Conservation (phyloP, 169 alveolate genomes). For the Plasmodium fragile region DNA sequence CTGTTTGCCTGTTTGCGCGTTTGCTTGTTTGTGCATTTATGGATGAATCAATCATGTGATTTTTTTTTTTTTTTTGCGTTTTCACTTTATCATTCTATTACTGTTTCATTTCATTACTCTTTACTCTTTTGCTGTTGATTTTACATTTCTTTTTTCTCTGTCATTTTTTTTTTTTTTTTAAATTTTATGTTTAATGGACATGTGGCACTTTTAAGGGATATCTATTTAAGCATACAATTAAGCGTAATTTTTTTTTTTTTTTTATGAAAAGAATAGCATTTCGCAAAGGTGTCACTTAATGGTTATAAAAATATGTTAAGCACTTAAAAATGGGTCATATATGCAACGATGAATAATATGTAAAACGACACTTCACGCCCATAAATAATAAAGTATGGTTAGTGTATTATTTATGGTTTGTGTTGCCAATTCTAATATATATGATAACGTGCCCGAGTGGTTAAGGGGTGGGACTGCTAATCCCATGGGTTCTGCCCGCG, state of each 20-base stretch:
- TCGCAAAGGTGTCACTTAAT: neutral
- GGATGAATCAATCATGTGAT: no score
- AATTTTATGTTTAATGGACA: neutral
- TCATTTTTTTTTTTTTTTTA: neutral
- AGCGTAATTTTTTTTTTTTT: neutral
- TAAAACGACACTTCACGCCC: no score
- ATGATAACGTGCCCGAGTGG: conserved; percentile 94
- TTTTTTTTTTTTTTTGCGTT: neutral
- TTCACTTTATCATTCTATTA: no score
- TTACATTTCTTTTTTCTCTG: neutral
- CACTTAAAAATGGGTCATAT: neutral
- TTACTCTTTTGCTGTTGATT: neutral
- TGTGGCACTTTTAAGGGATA: neutral
- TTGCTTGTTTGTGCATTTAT: neutral
- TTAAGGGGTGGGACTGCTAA: conserved; percentile 97
- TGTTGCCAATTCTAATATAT: neutral
- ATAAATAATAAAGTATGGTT: no score
- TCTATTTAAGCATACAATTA: neutral
- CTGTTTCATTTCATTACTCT: no score
- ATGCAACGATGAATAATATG: neutral
- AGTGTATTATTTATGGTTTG: neutral
- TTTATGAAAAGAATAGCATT: neutral
- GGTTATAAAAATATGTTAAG: neutral
- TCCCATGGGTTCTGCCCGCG: conserved; percentile 98
- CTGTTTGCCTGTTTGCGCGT: neutral